These are phyloP conservation scores for Penicillium sp. DNA, from an alignment of 2,329 filamentous ascomycete genomes.

Conservation along the genomic window DNA sequence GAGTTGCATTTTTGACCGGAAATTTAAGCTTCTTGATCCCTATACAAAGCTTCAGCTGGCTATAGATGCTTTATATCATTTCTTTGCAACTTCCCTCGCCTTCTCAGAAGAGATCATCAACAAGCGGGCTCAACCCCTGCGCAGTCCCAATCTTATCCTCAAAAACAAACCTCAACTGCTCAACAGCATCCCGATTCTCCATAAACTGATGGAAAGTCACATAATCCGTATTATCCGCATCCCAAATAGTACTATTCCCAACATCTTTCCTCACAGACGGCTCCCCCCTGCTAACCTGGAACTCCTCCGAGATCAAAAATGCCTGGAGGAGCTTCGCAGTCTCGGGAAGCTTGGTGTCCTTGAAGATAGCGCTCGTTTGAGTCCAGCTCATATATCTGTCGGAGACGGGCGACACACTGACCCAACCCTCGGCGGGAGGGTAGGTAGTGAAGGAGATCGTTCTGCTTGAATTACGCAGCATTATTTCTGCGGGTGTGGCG, in stretches of 20 bases:
- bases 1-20: background rate
- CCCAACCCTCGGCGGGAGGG: background rate
- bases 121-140: conserved; percentile 39
- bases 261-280: background rate
- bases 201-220: conserved; percentile 50
- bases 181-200: conserved; percentile 50
- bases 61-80: too few relatives aligned
- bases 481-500: conserved; percentile 45
- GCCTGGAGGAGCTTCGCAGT: conserved; percentile 59
- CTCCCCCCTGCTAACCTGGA: background rate
- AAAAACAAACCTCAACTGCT: conserved; percentile 52
- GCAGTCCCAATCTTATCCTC: conserved; percentile 53
- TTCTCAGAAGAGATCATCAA: background rate
- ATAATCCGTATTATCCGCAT: background rate
- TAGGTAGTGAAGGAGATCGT: conserved; percentile 3
- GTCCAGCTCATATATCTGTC: conserved; percentile 55
- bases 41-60: too few relatives aligned
- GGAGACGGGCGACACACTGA: background rate
- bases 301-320: conserved; percentile 50
- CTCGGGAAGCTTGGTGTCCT: conserved; percentile 57
- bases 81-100: background rate
- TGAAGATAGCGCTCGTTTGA: conserved; percentile 57
- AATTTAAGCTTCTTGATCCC: too few relatives aligned
- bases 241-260: conserved; percentile 1
- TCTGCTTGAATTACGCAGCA: background rate